A percentile compares a stretch with the other conserved stretches of the same genome.
Evolutionary conservation across 441 rosid species (phyloP).

Genomic region (Pelargonium citronellum): DNA sequence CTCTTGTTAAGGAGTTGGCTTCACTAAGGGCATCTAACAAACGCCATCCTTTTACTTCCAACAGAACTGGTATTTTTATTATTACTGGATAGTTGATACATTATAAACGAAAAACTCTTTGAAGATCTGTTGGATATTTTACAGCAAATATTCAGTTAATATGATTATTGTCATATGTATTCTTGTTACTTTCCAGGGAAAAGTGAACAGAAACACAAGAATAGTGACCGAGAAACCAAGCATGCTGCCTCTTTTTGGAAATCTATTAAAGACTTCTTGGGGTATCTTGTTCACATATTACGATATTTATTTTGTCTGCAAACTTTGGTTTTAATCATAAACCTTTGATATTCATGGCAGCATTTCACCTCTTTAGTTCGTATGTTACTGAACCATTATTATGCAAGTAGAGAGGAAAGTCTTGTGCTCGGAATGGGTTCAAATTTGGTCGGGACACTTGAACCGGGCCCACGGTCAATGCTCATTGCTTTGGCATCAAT

Average conservation of each 20-base stretch:
- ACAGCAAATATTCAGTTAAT: neutral
- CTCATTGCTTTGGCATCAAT: too few relatives aligned
- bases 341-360: conserved; percentile 2
- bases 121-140: neutral
- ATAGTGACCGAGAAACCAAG: conserved; percentile 21
- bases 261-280: conserved; percentile 41
- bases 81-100: neutral
- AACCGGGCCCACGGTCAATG: too few relatives aligned
- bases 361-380: neutral
- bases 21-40: conserved; percentile 41
- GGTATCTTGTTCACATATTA: conserved; percentile 37
- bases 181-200: conserved; percentile 26
- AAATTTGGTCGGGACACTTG: too few relatives aligned
- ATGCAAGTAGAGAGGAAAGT: too few relatives aligned
- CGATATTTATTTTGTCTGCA: neutral
- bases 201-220: conserved; percentile 18
- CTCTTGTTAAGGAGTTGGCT: conserved; percentile 61
- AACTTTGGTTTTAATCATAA: neutral
- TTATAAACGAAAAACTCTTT: neutral
- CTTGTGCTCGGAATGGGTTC: too few relatives aligned
- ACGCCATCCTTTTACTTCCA: conserved; percentile 28
- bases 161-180: neutral
- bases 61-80: conserved; percentile 30
- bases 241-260: conserved; percentile 44
- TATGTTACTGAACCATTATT: too few relatives aligned